Conservation (phyloP, 352 stramenopile species). For the Phytophthora meadii region DNA sequence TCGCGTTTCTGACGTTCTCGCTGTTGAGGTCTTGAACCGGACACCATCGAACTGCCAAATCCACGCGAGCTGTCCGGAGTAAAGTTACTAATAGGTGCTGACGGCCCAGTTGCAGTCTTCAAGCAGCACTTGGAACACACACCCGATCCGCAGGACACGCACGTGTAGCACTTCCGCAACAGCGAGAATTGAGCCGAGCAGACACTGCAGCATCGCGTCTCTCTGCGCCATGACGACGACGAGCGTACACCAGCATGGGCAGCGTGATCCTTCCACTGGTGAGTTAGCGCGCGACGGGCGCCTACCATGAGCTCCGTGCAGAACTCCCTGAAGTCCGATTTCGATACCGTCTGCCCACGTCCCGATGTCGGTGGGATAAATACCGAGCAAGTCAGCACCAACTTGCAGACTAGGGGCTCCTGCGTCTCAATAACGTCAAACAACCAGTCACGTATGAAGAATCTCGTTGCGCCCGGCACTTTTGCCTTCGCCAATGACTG, state of each 20-base stretch:
- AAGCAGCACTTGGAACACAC: slow-evolving; percentile 70
- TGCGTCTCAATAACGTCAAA: slow-evolving; percentile 70
- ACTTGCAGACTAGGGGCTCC: slow-evolving; percentile 66
- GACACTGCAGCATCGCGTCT: slow-evolving; percentile 56
- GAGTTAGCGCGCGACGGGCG: slow-evolving; percentile 55
- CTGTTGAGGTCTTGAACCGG: slow-evolving; percentile 14
- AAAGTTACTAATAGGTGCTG: background rate
- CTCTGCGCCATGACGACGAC: slow-evolving; percentile 34
- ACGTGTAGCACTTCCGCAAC: slow-evolving; percentile 67
- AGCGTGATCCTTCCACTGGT: slow-evolving; percentile 62
- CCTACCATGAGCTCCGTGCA: slow-evolving; percentile 61
- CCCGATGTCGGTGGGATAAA: slow-evolving; percentile 42
- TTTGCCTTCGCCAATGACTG: slow-evolving; percentile 48
- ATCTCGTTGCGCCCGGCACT: slow-evolving; percentile 36
- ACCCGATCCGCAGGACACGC: slow-evolving; percentile 52
- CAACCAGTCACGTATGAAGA: slow-evolving; percentile 77
- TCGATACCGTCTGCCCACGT: slow-evolving; percentile 16
- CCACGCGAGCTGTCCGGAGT: slow-evolving; percentile 5
- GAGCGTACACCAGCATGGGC: slow-evolving; percentile 29
- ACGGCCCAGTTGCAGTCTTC: slow-evolving; percentile 21
- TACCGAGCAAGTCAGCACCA: slow-evolving; percentile 70
- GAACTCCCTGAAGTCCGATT: slow-evolving; percentile 69
- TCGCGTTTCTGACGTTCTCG: slow-evolving; percentile 34
- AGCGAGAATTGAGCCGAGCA: slow-evolving; percentile 70
- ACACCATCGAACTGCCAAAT: slow-evolving; percentile 17